Evolutionary conservation across 495 filamentous ascomycete species (phyloP).

Genomic region (Podospora pseudocomata): DNA sequence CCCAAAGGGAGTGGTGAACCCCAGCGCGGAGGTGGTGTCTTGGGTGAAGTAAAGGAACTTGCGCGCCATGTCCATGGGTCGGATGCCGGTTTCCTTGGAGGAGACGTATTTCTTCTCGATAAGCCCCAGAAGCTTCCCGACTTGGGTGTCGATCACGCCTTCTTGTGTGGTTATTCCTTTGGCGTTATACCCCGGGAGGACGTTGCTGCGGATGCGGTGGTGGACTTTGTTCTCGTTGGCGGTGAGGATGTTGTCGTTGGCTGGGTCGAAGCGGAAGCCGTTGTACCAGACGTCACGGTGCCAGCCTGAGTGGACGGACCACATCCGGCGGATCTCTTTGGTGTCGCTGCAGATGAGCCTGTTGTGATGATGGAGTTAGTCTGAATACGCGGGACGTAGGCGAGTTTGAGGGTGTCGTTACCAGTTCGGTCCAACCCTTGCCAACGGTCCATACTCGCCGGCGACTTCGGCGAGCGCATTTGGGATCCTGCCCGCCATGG

Average conservation of each 20-base stretch:
- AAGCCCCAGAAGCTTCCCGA: slow-evolving; percentile 17
- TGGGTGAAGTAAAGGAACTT: slow-evolving; percentile 37
- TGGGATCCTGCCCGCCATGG: not conserved
- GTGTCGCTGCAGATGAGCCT: slow-evolving; percentile 16
- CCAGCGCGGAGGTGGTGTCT: slow-evolving; percentile 39
- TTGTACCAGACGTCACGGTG: slow-evolving; percentile 21
- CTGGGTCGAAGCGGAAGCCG: slow-evolving; percentile 22
- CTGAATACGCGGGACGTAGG: not conserved
- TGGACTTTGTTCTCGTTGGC: slow-evolving; percentile 21
- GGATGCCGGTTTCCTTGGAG: not conserved
- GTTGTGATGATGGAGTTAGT: slow-evolving; percentile 13
- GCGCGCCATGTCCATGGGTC: slow-evolving; percentile 36
- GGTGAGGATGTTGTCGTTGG: slow-evolving; percentile 21
- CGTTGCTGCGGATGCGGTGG: slow-evolving; percentile 12
- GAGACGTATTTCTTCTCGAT: slow-evolving; percentile 22
- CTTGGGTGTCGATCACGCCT: slow-evolving; percentile 13
- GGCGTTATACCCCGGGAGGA: slow-evolving; percentile 16
- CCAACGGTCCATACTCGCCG: not conserved
- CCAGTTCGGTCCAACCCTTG: not conserved
- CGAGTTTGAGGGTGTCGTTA: not conserved
- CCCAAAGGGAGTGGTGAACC: slow-evolving; percentile 40
- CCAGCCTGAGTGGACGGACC: slow-evolving; percentile 24
- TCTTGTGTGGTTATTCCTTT: slow-evolving; percentile 7
- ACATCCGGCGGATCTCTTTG: slow-evolving; percentile 19
- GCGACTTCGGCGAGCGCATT: not conserved